Evolutionary conservation across 495 filamentous ascomycete genomes (phyloP).

Genomic region (Aspergillus leporis): DNA sequence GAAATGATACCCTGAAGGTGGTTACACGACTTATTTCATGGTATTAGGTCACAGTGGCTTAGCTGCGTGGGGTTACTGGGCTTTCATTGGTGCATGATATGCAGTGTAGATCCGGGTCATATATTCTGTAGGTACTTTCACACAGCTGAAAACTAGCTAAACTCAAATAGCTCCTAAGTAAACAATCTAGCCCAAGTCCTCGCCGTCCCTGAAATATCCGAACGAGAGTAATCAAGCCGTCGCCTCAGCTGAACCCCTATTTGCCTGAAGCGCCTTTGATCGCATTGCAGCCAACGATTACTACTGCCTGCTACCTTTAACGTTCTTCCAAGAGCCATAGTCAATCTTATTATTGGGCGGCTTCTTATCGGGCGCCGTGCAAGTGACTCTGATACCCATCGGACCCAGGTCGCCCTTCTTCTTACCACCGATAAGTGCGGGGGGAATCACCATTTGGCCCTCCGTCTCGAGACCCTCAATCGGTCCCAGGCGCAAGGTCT

Average conservation of each 20-base stretch:
- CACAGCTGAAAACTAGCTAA: too few relatives aligned
- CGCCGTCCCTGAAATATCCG: too few relatives aligned
- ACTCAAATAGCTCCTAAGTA: too few relatives aligned
- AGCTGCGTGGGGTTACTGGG: too few relatives aligned
- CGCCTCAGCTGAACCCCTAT: not conserved
- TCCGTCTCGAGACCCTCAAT: not conserved
- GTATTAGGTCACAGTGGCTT: too few relatives aligned
- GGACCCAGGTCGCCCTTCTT: not conserved
- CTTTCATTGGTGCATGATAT: too few relatives aligned
- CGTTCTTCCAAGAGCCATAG: not conserved
- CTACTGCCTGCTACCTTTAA: not conserved
- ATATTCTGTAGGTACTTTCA: too few relatives aligned
- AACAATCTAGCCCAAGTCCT: too few relatives aligned
- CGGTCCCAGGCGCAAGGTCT: not conserved
- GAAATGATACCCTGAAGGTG: not conserved
- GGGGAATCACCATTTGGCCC: not conserved
- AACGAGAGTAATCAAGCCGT: not conserved
- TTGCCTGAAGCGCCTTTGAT: too few relatives aligned
- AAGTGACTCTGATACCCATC: not conserved
- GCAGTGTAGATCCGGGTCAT: too few relatives aligned
- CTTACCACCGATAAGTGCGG: not conserved
- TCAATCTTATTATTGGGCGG: not conserved
- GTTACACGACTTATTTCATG: too few relatives aligned
- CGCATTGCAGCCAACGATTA: not conserved
- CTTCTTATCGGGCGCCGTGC: not conserved